Evolutionary conservation across 2,329 filamentous ascomycete genomes (phyloP), one percentile per base, ranked within the genome.

Genomic region (Cordyceps cateniannulata): DNA sequence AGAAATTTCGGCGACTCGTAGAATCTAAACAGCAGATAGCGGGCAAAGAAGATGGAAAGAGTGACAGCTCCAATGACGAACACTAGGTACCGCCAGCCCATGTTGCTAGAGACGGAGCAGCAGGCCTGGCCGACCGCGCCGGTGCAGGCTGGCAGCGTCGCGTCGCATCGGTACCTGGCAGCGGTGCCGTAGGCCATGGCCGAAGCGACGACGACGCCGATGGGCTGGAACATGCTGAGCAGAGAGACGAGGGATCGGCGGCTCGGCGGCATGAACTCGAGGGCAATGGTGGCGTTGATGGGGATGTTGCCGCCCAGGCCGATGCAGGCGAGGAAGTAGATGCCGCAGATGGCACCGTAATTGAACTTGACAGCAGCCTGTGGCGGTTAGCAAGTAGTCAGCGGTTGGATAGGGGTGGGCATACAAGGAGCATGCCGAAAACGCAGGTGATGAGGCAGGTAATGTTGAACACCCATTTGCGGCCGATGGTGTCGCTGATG

Each of bases 81-180:
- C 64, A 84, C 70, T 47, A 82, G 81, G 66, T 85, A 85, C 44
- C 83, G 71, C 83, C 83, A 86, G 2, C 83, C 84, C 76, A 82
- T 81, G 63, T 86, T 85, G 55, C 77, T 69, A 27, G 66, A 40
- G 49, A 66, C 69, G 3, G 69, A 65, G 56, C 73, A 75, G 63
- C 72, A 74, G 18, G 66, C 60, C 44, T 55, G 62, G 7, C 67
- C 67, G 5, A 65, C 59, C 20, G 69, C 71, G 0, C 64, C 67
- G 18, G 69, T 70, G 66, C 79, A 81, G 12, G 78, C 75, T 18
- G 71, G 73, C 2, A 80, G 65, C 64, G 77, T 76, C 25, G 35
- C 35, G 35, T 16, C 16, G 35, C 35, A 38, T 20, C 35, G 9
- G 10, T 6, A 38, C 35, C 12, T 38, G 35, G 35, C 35, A 3